phyloP scores from a whole-genome alignment of 140 eudicot species.

The Erigeron philadelphicus region DNA sequence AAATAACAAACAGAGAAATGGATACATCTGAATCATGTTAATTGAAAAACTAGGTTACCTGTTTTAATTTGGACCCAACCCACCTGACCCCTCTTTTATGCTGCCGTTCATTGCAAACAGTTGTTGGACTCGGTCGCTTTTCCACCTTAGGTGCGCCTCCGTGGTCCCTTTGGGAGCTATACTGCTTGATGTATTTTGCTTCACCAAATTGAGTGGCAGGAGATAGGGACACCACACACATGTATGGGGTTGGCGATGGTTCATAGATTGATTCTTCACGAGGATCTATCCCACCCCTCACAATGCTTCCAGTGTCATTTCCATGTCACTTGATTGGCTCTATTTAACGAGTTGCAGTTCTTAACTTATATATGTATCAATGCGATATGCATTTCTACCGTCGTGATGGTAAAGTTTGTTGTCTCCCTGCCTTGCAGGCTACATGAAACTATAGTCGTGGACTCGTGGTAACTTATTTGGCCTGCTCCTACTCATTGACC shows the following conservation, averaged over 20 bases:
- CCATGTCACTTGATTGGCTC: background rate
- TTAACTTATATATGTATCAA: background rate
- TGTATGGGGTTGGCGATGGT: background rate
- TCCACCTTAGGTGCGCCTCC: slow-evolving; percentile 6
- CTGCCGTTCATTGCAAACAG: background rate
- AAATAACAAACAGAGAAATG: background rate
- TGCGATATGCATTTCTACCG: background rate
- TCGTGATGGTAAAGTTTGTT: background rate
- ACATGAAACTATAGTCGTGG: background rate
- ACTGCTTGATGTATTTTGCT: background rate
- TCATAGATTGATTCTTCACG: slow-evolving; percentile 5
- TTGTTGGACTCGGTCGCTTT: background rate
- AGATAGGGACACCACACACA: background rate
- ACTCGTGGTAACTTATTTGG: too few species aligned
- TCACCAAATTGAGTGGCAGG: background rate
- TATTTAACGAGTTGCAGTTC: background rate
- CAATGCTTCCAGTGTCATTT: background rate
- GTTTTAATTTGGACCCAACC: background rate
- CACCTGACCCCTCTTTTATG: background rate
- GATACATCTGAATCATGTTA: too few species aligned
- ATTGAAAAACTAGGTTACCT: background rate
- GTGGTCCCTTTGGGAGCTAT: background rate
- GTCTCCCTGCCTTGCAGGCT: slow-evolving; percentile 14
- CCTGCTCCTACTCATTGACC: background rate
- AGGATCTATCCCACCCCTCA: slow-evolving; percentile 2